Percentiles rank a stretch among this genome's conserved stretches.
These are phyloP conservation scores for Calamus simplicifolius DNA, from an alignment of 176 grass and related monocot species.

Conservation along the genomic window DNA sequence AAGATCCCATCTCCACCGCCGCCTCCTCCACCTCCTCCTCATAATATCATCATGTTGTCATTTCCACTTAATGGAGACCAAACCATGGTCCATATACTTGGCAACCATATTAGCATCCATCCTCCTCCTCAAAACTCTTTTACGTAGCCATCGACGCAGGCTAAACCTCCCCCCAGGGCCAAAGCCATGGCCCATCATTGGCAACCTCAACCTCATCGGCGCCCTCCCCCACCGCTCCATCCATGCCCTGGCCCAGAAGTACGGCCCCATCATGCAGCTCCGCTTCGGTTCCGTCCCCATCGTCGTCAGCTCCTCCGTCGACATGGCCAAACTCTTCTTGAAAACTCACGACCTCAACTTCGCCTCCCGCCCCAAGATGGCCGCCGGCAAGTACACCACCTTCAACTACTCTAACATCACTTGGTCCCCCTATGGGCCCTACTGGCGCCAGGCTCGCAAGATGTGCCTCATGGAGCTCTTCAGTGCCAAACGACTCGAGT, in stretches of 20 bases:
- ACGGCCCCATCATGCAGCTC: conserved; percentile 49
- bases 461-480: conserved; percentile 89
- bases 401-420: conserved; percentile 76
- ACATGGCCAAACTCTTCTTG: conserved; percentile 64
- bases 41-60: too few species aligned
- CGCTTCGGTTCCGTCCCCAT: conserved; percentile 54
- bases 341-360: conserved; percentile 63
- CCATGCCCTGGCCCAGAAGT: conserved; percentile 39
- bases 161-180: conserved; percentile 67
- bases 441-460: conserved; percentile 69
- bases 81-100: conserved; percentile 29
- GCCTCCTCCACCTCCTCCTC: too few species aligned
- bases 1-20: too few species aligned
- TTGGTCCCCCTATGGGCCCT: conserved; percentile 69
- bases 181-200: conserved; percentile 56
- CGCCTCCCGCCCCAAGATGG: conserved; percentile 50
- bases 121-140: conserved; percentile 18
- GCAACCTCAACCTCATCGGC: conserved; percentile 64
- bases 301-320: conserved; percentile 60
- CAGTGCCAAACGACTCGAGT: conserved; percentile 60
- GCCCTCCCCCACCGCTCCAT: conserved; percentile 66
- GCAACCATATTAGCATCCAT: conserved; percentile 30
- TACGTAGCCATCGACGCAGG: conserved; percentile 7
- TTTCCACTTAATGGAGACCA: conserved; percentile 32
- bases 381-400: conserved; percentile 60